Evolutionary conservation across 768 basidiomycete genomes (phyloP).

Genomic region (Mycena pura): DNA sequence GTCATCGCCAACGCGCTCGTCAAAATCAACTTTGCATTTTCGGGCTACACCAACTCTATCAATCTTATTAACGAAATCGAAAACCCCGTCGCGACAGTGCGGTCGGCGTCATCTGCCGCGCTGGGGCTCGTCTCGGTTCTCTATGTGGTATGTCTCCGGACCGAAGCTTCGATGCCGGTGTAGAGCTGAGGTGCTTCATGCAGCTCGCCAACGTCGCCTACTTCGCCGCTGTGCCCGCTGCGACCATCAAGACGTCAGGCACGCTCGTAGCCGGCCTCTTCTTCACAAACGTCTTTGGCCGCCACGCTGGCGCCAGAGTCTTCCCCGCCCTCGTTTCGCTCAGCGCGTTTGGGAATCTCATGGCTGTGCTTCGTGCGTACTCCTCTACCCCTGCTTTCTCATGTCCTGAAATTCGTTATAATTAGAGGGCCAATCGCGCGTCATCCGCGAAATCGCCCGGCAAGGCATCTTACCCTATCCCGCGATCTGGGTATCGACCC

Average conservation of each 20-base stretch:
- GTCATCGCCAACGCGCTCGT: slow-evolving; percentile 47
- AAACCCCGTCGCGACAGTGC: slow-evolving; percentile 53
- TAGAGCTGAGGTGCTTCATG: not conserved
- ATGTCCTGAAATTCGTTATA: slow-evolving; percentile 37
- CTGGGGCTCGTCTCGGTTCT: slow-evolving; percentile 53
- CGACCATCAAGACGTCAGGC: slow-evolving; percentile 48
- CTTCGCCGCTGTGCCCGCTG: slow-evolving; percentile 51
- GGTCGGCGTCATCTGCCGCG: slow-evolving; percentile 51
- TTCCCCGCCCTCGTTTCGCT: slow-evolving; percentile 47
- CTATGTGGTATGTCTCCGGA: slow-evolving; percentile 42
- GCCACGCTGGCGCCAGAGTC: slow-evolving; percentile 40
- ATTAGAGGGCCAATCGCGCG: slow-evolving; percentile 39
- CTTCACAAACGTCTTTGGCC: slow-evolving; percentile 57
- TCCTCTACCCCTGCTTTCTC: not conserved
- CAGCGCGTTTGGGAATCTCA: slow-evolving; percentile 48
- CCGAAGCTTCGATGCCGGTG: not conserved
- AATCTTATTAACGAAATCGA: slow-evolving; percentile 53
- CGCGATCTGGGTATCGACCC: slow-evolving; percentile 55
- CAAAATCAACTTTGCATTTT: slow-evolving; percentile 47
- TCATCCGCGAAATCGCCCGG: slow-evolving; percentile 18
- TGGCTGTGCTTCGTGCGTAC: slow-evolving; percentile 50
- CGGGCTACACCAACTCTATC: slow-evolving; percentile 45
- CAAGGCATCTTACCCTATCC: slow-evolving; percentile 63
- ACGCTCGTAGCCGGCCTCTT: slow-evolving; percentile 56
- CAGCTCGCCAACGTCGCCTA: slow-evolving; percentile 51